These are phyloP conservation scores for Pythium aphanidermatum DNA, from an alignment of 352 stramenopile genomes.

Conservation along the genomic window DNA sequence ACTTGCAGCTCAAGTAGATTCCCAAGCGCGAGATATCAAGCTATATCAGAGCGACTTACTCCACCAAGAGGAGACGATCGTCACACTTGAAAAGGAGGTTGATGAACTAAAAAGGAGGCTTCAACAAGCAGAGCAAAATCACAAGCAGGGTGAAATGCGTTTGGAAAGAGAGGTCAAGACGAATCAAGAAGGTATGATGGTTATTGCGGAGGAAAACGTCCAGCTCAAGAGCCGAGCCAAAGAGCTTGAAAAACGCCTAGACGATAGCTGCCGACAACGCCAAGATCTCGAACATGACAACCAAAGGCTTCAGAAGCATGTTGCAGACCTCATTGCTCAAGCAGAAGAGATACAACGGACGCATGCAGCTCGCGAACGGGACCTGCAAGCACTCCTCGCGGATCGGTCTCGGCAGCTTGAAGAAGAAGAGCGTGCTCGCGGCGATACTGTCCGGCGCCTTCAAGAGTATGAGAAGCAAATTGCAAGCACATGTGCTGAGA, in stretches of 20 bases:
- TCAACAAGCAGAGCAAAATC: not conserved
- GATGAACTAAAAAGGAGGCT: conserved; percentile 20
- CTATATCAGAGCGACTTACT: conserved; percentile 30
- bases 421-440: conserved; percentile 42
- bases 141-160: no score
- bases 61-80: conserved; percentile 22
- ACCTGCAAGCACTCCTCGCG: not conserved
- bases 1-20: conserved; percentile 23
- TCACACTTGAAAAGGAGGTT: conserved; percentile 28
- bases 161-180: no score
- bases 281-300: not conserved
- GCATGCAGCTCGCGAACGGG: not conserved
- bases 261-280: not conserved
- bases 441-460: conserved; percentile 58
- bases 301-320: no score
- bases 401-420: conserved; percentile 31
- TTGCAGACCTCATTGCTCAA: not conserved
- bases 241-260: not conserved
- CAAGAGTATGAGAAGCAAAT: conserved; percentile 73
- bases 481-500: conserved; percentile 58
- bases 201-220: conserved; percentile 1
- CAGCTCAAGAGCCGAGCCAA: not conserved
- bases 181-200: not conserved
- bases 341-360: not conserved
- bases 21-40: conserved; percentile 22